Percentiles rank a stretch among this genome's conserved stretches.
These are phyloP conservation scores for Fusarium miscanthi DNA, from an alignment of 2,329 filamentous ascomycete genomes.

Conservation along the genomic window DNA sequence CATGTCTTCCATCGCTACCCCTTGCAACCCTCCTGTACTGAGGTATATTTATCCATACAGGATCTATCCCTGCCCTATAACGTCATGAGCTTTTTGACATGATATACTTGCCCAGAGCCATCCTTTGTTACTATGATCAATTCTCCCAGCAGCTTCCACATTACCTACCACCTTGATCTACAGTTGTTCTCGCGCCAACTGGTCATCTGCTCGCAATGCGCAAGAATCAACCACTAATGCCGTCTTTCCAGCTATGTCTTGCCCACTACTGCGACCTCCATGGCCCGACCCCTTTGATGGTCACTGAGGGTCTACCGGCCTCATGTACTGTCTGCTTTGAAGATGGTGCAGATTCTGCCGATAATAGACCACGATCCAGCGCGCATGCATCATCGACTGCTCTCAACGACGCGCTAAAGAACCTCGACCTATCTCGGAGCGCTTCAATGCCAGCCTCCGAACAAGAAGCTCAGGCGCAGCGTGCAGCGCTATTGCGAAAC, in stretches of 20 bases:
- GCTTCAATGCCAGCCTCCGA: slow-evolving; percentile 58
- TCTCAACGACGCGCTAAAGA: slow-evolving; percentile 61
- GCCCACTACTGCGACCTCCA: slow-evolving; percentile 78
- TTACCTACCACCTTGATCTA: neutral
- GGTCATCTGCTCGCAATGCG: slow-evolving; percentile 42
- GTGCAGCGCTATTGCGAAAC: slow-evolving; percentile 56
- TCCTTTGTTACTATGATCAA: slow-evolving; percentile 30
- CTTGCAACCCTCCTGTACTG: slow-evolving; percentile 25
- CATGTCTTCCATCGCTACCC: slow-evolving; percentile 25
- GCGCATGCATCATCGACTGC: slow-evolving; percentile 52
- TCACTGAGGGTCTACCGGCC: slow-evolving; percentile 73
- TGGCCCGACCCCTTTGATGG: slow-evolving; percentile 76
- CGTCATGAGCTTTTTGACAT: slow-evolving; percentile 40
- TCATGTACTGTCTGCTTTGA: slow-evolving; percentile 71
- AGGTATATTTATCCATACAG: slow-evolving; percentile 28
- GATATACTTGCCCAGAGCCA: slow-evolving; percentile 28
- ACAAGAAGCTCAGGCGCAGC: slow-evolving; percentile 57
- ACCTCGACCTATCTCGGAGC: slow-evolving; percentile 59
- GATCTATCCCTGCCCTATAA: slow-evolving; percentile 37
- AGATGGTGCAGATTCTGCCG: slow-evolving; percentile 43
- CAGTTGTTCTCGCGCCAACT: slow-evolving; percentile 11
- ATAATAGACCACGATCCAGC: slow-evolving; percentile 56
- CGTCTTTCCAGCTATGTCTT: slow-evolving; percentile 69
- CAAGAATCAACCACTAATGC: slow-evolving; percentile 48
- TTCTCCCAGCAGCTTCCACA: slow-evolving; percentile 12